Percentiles rank a stretch among this genome's conserved stretches.
phyloP scores from a whole-genome alignment of 805 yeast genomes.

The Brettanomyces custersianus region DNA sequence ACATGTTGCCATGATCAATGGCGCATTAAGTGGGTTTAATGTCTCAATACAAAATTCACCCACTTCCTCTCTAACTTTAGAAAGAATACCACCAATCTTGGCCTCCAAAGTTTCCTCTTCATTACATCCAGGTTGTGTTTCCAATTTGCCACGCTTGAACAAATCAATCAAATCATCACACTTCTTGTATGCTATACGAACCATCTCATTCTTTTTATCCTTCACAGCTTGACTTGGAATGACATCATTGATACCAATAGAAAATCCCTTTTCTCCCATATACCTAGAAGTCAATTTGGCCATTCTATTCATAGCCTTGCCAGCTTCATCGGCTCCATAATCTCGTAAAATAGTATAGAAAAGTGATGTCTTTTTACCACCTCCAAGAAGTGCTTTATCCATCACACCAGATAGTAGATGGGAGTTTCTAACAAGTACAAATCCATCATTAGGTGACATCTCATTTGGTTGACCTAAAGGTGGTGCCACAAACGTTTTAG shows the following conservation, averaged over 20 bases:
- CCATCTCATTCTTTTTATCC: constrained; percentile 74
- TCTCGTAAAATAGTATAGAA: constrained; percentile 93
- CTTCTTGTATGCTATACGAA: constrained; percentile 79
- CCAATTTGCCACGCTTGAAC: constrained; percentile 78
- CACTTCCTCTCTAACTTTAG: constrained; percentile 97
- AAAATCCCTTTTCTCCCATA: constrained; percentile 91
- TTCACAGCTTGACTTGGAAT: constrained; percentile 82
- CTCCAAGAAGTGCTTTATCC: constrained; percentile 96
- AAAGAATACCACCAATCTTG: constrained; percentile 89
- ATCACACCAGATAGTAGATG: constrained; percentile 85
- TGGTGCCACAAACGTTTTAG: constrained; percentile 83
- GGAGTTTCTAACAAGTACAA: constrained; percentile 82
- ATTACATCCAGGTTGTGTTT: constrained; percentile 98
- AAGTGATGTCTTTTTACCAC: constrained; percentile 95
- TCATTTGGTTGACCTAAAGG: constrained; percentile 64
- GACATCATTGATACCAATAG: constrained; percentile 95
- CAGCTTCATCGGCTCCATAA: constrained; percentile 95
- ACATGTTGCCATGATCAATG: constrained; percentile 97
- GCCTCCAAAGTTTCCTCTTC: constrained; percentile 98
- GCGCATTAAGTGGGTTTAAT: constrained; percentile 84
- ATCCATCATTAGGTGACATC: constrained; percentile 98
- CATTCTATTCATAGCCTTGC: constrained; percentile 95
- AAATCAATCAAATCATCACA: constrained; percentile 84
- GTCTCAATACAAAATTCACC: constrained; percentile 96
- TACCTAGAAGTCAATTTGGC: constrained; percentile 97